A percentile compares a stretch with the other conserved stretches of the same genome.
phyloP scores from a whole-genome alignment of 1,284 basidiomycete genomes.

The Somion occarium region DNA sequence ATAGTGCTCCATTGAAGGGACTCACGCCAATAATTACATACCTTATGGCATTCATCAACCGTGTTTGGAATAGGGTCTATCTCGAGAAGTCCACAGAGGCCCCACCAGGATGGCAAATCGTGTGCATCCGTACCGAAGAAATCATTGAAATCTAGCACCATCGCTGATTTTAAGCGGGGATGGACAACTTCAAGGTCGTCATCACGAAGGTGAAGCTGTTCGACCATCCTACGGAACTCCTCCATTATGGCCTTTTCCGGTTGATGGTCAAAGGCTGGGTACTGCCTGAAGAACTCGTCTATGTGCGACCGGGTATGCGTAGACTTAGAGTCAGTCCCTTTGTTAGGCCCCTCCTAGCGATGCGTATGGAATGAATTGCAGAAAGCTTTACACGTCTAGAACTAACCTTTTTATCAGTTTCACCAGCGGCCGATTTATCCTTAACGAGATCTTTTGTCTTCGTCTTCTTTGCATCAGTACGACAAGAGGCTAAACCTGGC shows the following conservation, averaged over 20 bases:
- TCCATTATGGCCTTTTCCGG: constrained; percentile 13
- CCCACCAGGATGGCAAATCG: constrained; percentile 29
- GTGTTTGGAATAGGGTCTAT: constrained; percentile 13
- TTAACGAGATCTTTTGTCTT: too few relatives aligned
- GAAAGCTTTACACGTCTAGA: too few relatives aligned
- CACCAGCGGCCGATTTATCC: too few relatives aligned
- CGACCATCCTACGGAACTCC: constrained; percentile 22
- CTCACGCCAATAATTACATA: neutral
- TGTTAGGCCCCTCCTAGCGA: too few relatives aligned
- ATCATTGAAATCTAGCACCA: constrained; percentile 31
- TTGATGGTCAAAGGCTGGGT: constrained; percentile 19
- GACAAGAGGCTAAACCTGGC: too few relatives aligned
- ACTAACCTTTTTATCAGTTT: too few relatives aligned
- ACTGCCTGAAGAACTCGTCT: constrained; percentile 20
- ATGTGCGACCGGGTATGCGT: too few relatives aligned
- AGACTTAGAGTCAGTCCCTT: too few relatives aligned
- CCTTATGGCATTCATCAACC: constrained; percentile 11
- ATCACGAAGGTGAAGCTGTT: constrained; percentile 12
- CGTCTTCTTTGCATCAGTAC: too few relatives aligned
- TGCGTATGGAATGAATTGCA: too few relatives aligned
- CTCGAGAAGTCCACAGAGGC: constrained; percentile 22
- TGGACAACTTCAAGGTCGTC: neutral
- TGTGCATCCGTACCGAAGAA: constrained; percentile 31
- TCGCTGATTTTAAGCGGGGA: constrained; percentile 17
- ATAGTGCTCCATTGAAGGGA: neutral